A percentile compares a stretch with the other conserved stretches of the same genome.
Conservation (phyloP, 148 eudicot genomes). For the Selenicereus undatus region DNA sequence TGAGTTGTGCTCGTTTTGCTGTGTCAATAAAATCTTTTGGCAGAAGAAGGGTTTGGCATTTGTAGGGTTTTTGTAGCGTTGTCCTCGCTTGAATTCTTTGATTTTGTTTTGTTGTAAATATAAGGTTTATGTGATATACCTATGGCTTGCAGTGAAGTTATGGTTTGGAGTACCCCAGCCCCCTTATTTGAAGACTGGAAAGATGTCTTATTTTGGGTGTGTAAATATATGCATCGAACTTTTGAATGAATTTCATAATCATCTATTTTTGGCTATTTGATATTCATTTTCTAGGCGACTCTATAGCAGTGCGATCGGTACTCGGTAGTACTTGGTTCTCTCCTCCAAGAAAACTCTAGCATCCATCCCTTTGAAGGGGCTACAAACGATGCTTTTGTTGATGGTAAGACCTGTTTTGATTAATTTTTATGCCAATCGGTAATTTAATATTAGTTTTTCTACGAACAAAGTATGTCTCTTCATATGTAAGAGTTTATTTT, state of each 20-base stretch:
- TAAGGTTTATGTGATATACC: constrained; percentile 7
- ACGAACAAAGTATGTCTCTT: too few relatives aligned
- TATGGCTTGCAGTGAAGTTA: background rate
- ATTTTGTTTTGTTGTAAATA: constrained; percentile 5
- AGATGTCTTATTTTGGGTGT: constrained; percentile 11
- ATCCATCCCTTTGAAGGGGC: too few relatives aligned
- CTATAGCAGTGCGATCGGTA: constrained; percentile 1
- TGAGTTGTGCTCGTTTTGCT: constrained; percentile 17
- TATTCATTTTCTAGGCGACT: background rate
- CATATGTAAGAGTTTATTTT: too few relatives aligned
- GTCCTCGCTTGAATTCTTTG: background rate
- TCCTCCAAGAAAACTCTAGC: too few relatives aligned
- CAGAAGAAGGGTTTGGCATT: background rate
- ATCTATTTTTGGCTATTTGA: background rate
- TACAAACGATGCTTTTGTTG: too few relatives aligned
- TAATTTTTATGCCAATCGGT: too few relatives aligned
- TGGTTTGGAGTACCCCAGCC: background rate
- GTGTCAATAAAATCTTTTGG: constrained; percentile 2
- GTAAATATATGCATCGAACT: background rate
- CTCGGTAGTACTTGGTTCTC: too few relatives aligned
- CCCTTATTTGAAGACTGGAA: background rate
- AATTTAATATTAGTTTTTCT: too few relatives aligned
- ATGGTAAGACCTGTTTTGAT: too few relatives aligned
- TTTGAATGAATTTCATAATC: background rate
- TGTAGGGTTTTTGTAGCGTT: constrained; percentile 7